phyloP scores from a whole-genome alignment of 1,284 basidiomycete genomes.

The Cutaneotrichosporon arboriforme region DNA sequence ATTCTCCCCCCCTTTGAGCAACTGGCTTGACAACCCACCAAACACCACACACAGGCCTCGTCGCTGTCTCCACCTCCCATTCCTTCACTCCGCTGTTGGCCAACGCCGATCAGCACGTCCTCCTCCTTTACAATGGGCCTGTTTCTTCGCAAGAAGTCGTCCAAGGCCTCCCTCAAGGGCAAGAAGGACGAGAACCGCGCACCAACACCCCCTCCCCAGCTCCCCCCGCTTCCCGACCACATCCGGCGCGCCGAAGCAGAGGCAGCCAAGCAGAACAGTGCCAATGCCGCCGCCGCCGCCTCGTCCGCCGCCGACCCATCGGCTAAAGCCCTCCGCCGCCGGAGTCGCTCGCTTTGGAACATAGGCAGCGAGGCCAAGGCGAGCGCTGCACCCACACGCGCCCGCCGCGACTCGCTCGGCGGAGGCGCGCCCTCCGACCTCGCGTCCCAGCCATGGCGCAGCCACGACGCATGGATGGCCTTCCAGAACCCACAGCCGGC shows the following conservation, averaged over 20 bases:
- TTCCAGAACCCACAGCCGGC: slow-evolving; percentile 15
- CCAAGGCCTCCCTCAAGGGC: slow-evolving; percentile 14
- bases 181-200: slow-evolving; percentile 7
- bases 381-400: neutral
- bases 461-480: slow-evolving; percentile 31
- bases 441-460: slow-evolving; percentile 35
- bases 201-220: slow-evolving; percentile 17
- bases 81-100: too few relatives aligned
- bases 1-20: too few relatives aligned
- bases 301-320: neutral
- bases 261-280: neutral
- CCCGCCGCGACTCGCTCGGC: neutral
- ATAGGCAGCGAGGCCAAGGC: slow-evolving; percentile 8
- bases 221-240: slow-evolving; percentile 18
- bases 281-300: neutral
- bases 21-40: too few relatives aligned
- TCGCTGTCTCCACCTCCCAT: too few relatives aligned
- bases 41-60: too few relatives aligned
- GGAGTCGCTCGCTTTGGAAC: slow-evolving; percentile 8
- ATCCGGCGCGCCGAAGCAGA: slow-evolving; percentile 9
- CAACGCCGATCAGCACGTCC: neutral
- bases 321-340: slow-evolving; percentile 1
- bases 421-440: neutral
- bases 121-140: slow-evolving; percentile 10
- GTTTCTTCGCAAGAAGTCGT: slow-evolving; percentile 15